Evolutionary conservation across 169 alveolate species (phyloP).

Genomic region (Amoebophrya sp.): DNA sequence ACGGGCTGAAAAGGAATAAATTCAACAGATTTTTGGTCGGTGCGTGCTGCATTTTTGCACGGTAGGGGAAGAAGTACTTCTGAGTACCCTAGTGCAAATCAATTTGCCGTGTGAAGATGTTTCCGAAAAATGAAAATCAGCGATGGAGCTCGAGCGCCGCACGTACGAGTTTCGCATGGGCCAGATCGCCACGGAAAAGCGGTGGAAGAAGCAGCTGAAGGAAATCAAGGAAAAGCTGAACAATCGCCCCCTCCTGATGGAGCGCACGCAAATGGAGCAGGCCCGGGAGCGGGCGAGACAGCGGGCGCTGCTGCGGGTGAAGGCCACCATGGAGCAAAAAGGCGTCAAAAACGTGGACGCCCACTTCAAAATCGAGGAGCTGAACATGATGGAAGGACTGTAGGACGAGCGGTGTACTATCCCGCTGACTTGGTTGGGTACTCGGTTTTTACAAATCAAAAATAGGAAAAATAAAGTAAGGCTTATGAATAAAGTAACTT

Average conservation of each 20-base stretch:
- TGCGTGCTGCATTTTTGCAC: too few species aligned
- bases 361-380: not conserved
- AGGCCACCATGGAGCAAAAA: not conserved
- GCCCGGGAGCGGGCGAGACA: not conserved
- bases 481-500: too few species aligned
- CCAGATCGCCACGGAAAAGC: not conserved
- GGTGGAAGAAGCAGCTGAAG: not conserved
- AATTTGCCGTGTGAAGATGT: too few species aligned
- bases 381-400: not conserved
- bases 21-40: too few species aligned
- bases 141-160: not conserved
- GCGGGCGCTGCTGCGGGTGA: not conserved
- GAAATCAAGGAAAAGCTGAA: not conserved
- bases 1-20: too few species aligned
- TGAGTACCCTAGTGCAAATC: too few species aligned
- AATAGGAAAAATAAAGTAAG: too few species aligned
- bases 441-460: too few species aligned
- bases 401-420: too few species aligned
- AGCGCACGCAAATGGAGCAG: slow-evolving; percentile 8
- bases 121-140: not conserved
- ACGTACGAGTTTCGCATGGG: not conserved
- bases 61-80: too few species aligned
- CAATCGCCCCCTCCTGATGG: not conserved
- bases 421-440: too few species aligned
- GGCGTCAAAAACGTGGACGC: not conserved